Evolutionary conservation across 345 rosid genomes (phyloP), one percentile per base, ranked within the genome.

Genomic region (Hevea brasiliensis): DNA sequence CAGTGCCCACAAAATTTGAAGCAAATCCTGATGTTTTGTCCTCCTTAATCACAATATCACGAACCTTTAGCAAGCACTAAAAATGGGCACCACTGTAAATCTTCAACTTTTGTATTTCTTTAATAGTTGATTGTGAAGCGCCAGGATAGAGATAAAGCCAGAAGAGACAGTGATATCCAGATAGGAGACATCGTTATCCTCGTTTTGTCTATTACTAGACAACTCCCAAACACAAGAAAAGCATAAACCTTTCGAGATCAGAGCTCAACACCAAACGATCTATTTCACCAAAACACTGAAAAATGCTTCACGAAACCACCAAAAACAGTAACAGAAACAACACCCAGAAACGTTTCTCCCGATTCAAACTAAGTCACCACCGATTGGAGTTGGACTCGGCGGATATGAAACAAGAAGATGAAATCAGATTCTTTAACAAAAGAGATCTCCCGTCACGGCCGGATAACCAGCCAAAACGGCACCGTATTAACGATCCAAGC

Each of bases 261-360:
- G 89, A 86, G 87, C 89, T 84, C 83, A 58, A 77, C 74, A 70
- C 75, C 86, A 44, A 80, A 83, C 85, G 83, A 89, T 89, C 89
- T 82, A 77, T 68, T 68, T 76, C 76, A 67, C 76, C 47, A 27
- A 61, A 72, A 76, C 63, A 51, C 32, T 21, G 10, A 42, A 41
- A 32, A 64, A 35, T 45, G 11, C 27, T 42, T 44, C 37, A 32
- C 37, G 37, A 32, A 32, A 32, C 37, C 37, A 32, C 59, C 29
- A 66, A 29, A 65, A 60, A 48, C 14, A 44, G 15, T 10, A 9
- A 42, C 42, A 35, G 8, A 69, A 56, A 53, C 21, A 51, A 37
- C 1, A 29, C 32, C 51, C 44, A 29, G 21, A 55, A 37, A 63
- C 47, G 50, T 64, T 60, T 56, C 57, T 35, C 41, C 68, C 26